Conservation (phyloP, 805 yeast species). For the Candida peoriensis region DNA sequence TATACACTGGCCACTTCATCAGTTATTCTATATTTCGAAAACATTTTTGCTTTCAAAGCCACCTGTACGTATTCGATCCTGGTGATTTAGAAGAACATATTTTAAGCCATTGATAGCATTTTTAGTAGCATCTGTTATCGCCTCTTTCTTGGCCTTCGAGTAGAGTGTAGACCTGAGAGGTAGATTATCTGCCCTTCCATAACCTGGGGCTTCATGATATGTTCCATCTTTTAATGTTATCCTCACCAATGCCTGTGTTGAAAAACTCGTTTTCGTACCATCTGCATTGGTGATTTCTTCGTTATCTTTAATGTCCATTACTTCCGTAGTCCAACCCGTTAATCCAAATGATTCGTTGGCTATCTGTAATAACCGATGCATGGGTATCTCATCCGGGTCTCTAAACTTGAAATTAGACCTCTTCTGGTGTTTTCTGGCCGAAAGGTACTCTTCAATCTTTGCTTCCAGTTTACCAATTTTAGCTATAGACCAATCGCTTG, state of each 20-base stretch:
- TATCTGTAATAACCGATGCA: slow-evolving; percentile 29
- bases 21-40: slow-evolving; percentile 18
- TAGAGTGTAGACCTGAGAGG: slow-evolving; percentile 63
- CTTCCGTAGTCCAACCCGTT: slow-evolving; percentile 51
- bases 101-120: slow-evolving; percentile 78
- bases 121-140: slow-evolving; percentile 80
- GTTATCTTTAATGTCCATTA: slow-evolving; percentile 24
- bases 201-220: slow-evolving; percentile 71
- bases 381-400: slow-evolving; percentile 23
- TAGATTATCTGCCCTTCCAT: slow-evolving; percentile 64
- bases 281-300: slow-evolving; percentile 13
- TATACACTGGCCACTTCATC: not conserved
- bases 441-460: slow-evolving; percentile 32
- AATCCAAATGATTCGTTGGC: slow-evolving; percentile 52
- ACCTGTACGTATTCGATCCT: slow-evolving; percentile 26
- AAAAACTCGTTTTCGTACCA: slow-evolving; percentile 20
- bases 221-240: slow-evolving; percentile 79
- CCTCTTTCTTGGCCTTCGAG: slow-evolving; percentile 79
- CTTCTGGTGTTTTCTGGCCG: slow-evolving; percentile 8
- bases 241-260: slow-evolving; percentile 44
- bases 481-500: slow-evolving; percentile 41
- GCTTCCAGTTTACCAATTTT: slow-evolving; percentile 45
- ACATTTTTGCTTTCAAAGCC: slow-evolving; percentile 29
- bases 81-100: slow-evolving; percentile 41
- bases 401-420: slow-evolving; percentile 2